phyloP scores from a whole-genome alignment of 495 filamentous ascomycete genomes.

The Opeltia flavorubescens region DNA sequence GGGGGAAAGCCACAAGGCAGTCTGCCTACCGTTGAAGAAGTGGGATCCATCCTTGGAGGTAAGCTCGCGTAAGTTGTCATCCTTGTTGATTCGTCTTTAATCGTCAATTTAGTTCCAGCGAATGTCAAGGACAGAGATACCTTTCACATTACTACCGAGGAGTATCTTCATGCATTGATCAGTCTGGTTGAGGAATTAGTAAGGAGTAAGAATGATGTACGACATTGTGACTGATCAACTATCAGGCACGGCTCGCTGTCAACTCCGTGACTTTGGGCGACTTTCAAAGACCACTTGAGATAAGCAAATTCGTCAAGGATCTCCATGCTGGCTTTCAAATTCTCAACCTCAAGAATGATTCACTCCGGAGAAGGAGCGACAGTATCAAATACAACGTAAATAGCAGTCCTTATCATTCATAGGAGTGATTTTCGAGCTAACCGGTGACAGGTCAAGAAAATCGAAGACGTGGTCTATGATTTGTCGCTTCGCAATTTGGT shows the following conservation, averaged over 20 bases:
- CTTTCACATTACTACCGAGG: constrained; percentile 93
- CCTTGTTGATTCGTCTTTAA: background rate
- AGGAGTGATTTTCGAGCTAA: background rate
- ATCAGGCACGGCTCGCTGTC: constrained; percentile 68
- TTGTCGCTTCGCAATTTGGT: constrained; percentile 66
- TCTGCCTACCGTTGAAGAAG: constrained; percentile 77
- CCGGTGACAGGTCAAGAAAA: constrained; percentile 60
- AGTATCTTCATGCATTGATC: constrained; percentile 81
- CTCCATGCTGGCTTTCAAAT: constrained; percentile 91
- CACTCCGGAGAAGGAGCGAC: constrained; percentile 73
- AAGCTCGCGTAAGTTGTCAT: constrained; percentile 13
- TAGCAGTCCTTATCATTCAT: background rate
- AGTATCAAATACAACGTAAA: constrained; percentile 85
- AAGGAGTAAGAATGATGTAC: constrained; percentile 3
- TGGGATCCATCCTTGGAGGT: constrained; percentile 66
- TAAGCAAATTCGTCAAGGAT: constrained; percentile 88
- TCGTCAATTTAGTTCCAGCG: constrained; percentile 55
- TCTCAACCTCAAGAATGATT: constrained; percentile 92
- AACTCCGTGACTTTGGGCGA: constrained; percentile 93
- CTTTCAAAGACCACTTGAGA: constrained; percentile 65
- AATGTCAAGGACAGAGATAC: constrained; percentile 81
- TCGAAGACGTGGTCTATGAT: constrained; percentile 96
- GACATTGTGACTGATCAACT: constrained; percentile 1
- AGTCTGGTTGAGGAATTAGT: constrained; percentile 80
- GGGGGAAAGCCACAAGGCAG: constrained; percentile 22